phyloP scores from a whole-genome alignment of 257 asterid genomes.

The Verbena officinalis region DNA sequence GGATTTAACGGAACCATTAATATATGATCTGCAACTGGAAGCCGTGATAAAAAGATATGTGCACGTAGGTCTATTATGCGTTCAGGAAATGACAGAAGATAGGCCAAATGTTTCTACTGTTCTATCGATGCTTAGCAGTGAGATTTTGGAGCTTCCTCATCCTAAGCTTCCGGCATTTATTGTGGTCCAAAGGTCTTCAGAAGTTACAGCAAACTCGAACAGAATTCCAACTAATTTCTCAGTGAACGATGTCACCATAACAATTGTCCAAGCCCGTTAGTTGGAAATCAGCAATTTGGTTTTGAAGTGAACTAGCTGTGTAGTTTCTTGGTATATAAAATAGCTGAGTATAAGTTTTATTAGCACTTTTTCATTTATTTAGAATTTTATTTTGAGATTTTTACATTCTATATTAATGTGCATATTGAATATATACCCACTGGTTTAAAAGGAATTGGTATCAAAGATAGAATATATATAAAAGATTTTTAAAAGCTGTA shows the following conservation, averaged over 20 bases:
- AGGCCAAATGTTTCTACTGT: conserved; percentile 50
- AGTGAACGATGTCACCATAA: conserved; percentile 15
- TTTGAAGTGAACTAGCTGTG: too few relatives aligned
- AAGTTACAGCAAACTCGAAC: not conserved
- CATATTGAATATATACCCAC: too few relatives aligned
- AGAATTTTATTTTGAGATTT: too few relatives aligned
- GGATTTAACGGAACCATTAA: conserved; percentile 42
- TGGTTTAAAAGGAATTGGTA: too few relatives aligned
- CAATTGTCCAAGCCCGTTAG: conserved; percentile 24
- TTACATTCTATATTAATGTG: too few relatives aligned
- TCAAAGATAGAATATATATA: too few relatives aligned
- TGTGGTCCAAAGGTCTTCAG: not conserved
- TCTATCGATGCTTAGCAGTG: conserved; percentile 53
- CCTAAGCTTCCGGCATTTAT: conserved; percentile 50
- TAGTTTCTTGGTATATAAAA: too few relatives aligned
- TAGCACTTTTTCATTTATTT: too few relatives aligned
- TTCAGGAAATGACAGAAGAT: conserved; percentile 44
- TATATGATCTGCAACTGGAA: conserved; percentile 10
- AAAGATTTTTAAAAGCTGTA: too few relatives aligned
- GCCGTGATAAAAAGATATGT: conserved; percentile 35
- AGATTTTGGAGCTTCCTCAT: conserved; percentile 32
- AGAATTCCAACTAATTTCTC: not conserved
- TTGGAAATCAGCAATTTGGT: too few relatives aligned
- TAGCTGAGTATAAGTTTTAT: too few relatives aligned
- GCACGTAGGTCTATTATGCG: conserved; percentile 51